Evolutionary conservation across 2,329 filamentous ascomycete genomes (phyloP).

Genomic region (Trichoderma aggressivum): DNA sequence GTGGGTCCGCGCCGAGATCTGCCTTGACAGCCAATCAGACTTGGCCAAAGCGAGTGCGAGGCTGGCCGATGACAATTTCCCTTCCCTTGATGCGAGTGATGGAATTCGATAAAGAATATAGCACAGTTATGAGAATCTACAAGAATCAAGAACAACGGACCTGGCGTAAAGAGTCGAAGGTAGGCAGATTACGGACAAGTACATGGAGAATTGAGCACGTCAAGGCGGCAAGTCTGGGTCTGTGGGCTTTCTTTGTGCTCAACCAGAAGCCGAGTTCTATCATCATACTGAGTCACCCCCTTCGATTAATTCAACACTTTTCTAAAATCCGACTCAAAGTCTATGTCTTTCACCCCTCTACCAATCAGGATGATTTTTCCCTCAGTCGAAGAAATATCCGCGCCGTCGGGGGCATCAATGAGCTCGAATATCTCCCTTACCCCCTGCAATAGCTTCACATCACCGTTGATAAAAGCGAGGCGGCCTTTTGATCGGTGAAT

Average conservation of each 20-base stretch:
- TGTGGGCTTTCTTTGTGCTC: not conserved
- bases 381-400: slow-evolving; percentile 27
- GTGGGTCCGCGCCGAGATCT: slow-evolving; percentile 38
- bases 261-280: not conserved
- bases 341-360: slow-evolving; percentile 48
- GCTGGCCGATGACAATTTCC: slow-evolving; percentile 5
- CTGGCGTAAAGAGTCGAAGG: accelerated
- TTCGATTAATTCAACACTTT: slow-evolving; percentile 25
- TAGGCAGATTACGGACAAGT: no score
- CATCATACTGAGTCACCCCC: not conserved
- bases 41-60: slow-evolving; percentile 1
- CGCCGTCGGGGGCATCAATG: slow-evolving; percentile 54
- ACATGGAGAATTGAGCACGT: not conserved
- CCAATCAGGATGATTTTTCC: slow-evolving; percentile 66
- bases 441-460: slow-evolving; percentile 77
- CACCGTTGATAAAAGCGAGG: slow-evolving; percentile 61
- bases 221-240: not conserved
- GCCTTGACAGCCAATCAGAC: slow-evolving; percentile 29
- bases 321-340: slow-evolving; percentile 48
- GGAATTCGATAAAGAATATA: not conserved
- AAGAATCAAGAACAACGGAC: not conserved
- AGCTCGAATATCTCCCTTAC: slow-evolving; percentile 94
- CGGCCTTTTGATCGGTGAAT: slow-evolving; percentile 87
- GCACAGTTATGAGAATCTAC: not conserved
- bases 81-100: not conserved